Conservation (phyloP, 2,329 filamentous ascomycete species). For the Colletotrichum orchidophilum region DNA sequence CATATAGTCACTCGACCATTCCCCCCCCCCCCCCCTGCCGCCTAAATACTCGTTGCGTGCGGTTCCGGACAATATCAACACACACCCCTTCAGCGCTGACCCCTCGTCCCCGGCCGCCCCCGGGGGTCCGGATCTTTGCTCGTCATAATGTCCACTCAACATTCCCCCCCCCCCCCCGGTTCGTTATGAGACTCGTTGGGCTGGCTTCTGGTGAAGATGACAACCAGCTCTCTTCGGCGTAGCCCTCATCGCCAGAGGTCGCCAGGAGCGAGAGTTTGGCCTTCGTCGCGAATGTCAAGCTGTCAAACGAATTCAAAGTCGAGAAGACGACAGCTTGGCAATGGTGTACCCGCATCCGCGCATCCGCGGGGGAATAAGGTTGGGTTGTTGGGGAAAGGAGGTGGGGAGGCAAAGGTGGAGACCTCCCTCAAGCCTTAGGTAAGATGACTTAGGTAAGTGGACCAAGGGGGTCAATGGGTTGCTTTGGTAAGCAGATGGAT, state of each 20-base stretch:
- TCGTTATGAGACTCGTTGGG: background rate
- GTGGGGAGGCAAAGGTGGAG: background rate
- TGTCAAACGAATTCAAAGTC: background rate
- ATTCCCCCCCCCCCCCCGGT: background rate
- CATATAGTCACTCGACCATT: background rate
- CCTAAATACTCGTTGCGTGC: no score
- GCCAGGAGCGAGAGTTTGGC: background rate
- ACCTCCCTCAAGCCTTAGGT: background rate
- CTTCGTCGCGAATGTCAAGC: background rate
- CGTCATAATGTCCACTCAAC: no score
- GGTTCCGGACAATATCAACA: no score
- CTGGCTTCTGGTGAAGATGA: background rate
- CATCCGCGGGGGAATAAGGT: background rate
- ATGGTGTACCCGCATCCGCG: background rate
- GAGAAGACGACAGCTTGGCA: background rate
- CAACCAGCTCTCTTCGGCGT: background rate
- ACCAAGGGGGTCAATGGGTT: background rate
- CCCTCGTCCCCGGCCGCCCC: no score
- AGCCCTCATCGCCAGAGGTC: background rate
- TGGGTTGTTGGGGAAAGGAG: background rate
- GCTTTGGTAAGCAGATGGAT: background rate
- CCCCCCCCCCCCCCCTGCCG: no score
- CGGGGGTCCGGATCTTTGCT: no score
- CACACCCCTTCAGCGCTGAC: no score
- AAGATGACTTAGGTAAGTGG: background rate